phyloP scores from a whole-genome alignment of 306 rosid species.

The Vigna trinervia region DNA sequence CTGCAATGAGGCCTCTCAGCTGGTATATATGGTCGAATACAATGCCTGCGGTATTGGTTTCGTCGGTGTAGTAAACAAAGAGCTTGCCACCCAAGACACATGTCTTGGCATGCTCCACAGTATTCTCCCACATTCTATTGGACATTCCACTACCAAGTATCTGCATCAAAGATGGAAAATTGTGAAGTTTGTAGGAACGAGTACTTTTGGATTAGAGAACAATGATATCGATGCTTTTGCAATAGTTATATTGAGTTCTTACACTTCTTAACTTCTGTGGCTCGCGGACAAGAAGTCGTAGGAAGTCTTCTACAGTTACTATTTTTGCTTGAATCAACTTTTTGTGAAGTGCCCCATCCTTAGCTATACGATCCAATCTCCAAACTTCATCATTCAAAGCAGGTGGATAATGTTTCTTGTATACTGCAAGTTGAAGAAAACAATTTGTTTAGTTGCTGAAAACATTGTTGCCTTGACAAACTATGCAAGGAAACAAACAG shows the following conservation, averaged over 20 bases:
- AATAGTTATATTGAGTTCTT: conserved; percentile 41
- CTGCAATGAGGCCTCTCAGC: conserved; percentile 78
- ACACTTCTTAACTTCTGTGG: conserved; percentile 83
- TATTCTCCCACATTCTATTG: conserved; percentile 93
- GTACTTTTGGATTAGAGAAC: not conserved
- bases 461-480: not conserved
- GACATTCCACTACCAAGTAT: conserved; percentile 93
- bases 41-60: conserved; percentile 57
- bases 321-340: conserved; percentile 65
- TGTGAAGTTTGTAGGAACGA: conserved; percentile 2
- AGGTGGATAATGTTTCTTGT: conserved; percentile 93
- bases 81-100: conserved; percentile 83
- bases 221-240: conserved; percentile 9
- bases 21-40: conserved; percentile 88
- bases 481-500: conserved; percentile 23
- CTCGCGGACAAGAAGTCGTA: conserved; percentile 74
- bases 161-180: conserved; percentile 46
- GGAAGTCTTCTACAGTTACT: conserved; percentile 77
- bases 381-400: conserved; percentile 87
- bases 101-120: conserved; percentile 92
- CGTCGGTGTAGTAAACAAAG: conserved; percentile 74
- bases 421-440: conserved; percentile 58
- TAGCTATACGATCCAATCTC: conserved; percentile 88
- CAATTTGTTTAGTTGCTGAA: not conserved
- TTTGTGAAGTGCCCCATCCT: conserved; percentile 91